Evolutionary conservation across 176 grass and related monocot genomes (phyloP).

Genomic region (Avena insularis): DNA sequence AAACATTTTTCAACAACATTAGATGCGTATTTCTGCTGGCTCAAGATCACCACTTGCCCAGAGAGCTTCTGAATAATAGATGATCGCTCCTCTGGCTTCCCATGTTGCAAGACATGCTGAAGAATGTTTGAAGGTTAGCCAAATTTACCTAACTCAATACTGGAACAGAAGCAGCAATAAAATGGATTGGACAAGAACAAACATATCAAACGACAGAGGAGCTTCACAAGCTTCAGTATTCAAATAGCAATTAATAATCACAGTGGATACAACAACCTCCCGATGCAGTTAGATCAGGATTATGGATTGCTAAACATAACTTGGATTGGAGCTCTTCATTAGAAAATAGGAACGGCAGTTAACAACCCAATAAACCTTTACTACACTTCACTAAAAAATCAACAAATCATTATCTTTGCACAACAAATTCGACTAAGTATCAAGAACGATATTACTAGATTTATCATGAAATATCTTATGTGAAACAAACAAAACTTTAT

Average conservation of each 20-base stretch:
- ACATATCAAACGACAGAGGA: background rate
- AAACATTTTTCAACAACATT: conserved; percentile 88
- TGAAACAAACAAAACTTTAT: background rate
- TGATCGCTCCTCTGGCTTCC: conserved; percentile 65
- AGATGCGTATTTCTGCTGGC: conserved; percentile 86
- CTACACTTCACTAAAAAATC: background rate
- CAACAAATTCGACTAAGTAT: background rate
- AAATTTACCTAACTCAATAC: conserved; percentile 5
- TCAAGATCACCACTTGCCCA: conserved; percentile 73
- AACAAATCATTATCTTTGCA: background rate
- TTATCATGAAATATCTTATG: background rate
- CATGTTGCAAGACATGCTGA: conserved; percentile 78
- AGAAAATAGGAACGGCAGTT: background rate
- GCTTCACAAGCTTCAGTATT: background rate
- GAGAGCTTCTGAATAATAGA: conserved; percentile 65
- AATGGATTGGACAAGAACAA: background rate
- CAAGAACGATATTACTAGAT: background rate
- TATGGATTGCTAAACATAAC: conserved; percentile 3
- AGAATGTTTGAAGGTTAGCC: conserved; percentile 13
- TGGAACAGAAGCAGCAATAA: background rate
- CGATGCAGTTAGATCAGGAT: background rate
- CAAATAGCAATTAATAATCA: background rate
- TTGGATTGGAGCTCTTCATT: background rate
- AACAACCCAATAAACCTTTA: background rate
- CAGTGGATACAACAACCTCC: background rate